Conservation (phyloP, 106 monocot genomes). For the Iris macrosiphon region DNA sequence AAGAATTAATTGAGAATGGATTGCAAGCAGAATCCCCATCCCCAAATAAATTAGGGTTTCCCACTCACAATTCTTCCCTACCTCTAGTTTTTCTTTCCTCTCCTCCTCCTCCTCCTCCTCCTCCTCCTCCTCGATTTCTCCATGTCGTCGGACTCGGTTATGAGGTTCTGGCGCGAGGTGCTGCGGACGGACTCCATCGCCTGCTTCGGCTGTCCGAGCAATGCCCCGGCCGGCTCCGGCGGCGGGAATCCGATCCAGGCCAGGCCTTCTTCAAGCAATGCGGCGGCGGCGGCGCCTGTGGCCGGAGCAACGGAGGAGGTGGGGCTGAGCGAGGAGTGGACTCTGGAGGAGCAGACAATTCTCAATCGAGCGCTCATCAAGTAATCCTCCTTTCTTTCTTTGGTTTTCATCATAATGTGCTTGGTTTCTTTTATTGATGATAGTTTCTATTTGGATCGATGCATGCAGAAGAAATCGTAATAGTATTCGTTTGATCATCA, state of each 20-base stretch:
- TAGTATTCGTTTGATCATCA: too few species aligned
- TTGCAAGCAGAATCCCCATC: too few species aligned
- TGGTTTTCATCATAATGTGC: background rate
- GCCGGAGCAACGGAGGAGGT: conserved; percentile 6
- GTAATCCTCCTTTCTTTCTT: background rate
- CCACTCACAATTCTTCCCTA: too few species aligned
- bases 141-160: conserved; percentile 12
- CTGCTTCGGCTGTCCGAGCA: background rate
- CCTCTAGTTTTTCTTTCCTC: too few species aligned
- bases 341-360: conserved; percentile 8
- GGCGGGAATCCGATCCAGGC: background rate
- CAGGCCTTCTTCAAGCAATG: conserved; percentile 11
- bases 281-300: background rate
- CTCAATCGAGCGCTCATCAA: conserved; percentile 18
- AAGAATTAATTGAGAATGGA: too few species aligned
- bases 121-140: too few species aligned
- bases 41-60: too few species aligned
- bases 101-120: too few species aligned
- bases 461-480: too few species aligned
- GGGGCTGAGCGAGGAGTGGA: conserved; percentile 16
- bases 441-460: too few species aligned
- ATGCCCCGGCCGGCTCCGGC: background rate
- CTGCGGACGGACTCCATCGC: background rate
- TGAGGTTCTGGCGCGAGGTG: conserved; percentile 5
- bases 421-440: too few species aligned